phyloP scores from a whole-genome alignment of 768 basidiomycete genomes.

The Tylopilus rubrobrunneus region DNA sequence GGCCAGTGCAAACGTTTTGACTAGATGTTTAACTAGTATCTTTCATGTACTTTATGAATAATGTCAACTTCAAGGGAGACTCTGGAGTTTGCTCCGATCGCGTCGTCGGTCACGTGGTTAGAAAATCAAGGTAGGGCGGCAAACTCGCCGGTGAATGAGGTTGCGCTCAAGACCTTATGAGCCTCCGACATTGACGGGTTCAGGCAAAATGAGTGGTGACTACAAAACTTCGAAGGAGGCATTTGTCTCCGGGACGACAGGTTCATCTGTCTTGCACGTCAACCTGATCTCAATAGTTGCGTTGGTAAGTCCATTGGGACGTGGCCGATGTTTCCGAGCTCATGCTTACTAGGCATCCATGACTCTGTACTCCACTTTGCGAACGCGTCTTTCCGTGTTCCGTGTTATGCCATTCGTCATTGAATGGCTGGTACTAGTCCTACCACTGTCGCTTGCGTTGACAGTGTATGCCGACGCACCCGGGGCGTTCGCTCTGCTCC shows the following conservation, averaged over 20 bases:
- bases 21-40: neutral
- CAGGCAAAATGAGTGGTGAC: constrained; percentile 14
- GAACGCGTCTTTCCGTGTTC: constrained; percentile 43
- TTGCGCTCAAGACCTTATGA: neutral
- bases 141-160: neutral
- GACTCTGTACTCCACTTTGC: constrained; percentile 58
- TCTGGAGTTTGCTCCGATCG: neutral
- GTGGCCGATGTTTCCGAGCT: constrained; percentile 8
- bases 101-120: constrained; percentile 14
- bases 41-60: neutral
- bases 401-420: constrained; percentile 36
- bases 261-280: constrained; percentile 65
- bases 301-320: constrained; percentile 44
- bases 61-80: neutral
- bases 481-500: constrained; percentile 42
- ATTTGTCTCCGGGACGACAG: constrained; percentile 72
- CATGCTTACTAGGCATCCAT: constrained; percentile 58
- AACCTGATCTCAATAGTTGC: constrained; percentile 64
- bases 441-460: constrained; percentile 80
- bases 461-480: constrained; percentile 69
- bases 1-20: constrained; percentile 39
- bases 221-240: constrained; percentile 82
- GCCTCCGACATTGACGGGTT: neutral
- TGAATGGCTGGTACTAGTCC: constrained; percentile 63
- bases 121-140: neutral